Base-by-base conservation (phyloP, 129 eudicot genomes). In the Arctium lappa region DNA sequence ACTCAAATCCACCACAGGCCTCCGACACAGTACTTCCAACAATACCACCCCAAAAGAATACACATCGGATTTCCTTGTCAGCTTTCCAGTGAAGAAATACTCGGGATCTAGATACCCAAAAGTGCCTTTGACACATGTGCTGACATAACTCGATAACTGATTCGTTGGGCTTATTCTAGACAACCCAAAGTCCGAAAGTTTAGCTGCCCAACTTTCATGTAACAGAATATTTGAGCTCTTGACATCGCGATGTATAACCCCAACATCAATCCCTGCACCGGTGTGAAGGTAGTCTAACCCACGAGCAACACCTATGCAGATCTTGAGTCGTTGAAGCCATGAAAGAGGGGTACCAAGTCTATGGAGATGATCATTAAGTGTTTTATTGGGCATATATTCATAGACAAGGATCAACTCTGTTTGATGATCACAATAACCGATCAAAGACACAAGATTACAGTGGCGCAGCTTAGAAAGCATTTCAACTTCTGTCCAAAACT, bases 31-130 rank as follows among this genome's bases (percentile, higher is more conserved):
- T 69, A 84, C 87, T 73, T 84, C 83, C 3, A 84, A 27, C 56
- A 84, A 78, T 0, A 83, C 82, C 72, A 83, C 86, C 36, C 86
- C 86, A 77, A 83, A 77, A 69, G 86, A 72, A 27, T 83, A 83
- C 66, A 83, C 82, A 12, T 83, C 86, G 69, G 82, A 76, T 29
- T 83, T 83, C 29, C 86, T 62, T 33, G 83, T 84, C 33, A 84
- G 27, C 66, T 46, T 84, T 16, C 83, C 87, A 2, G 87, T 84
- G 8, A 48, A 2, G 8, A 22, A 78, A 33, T 84, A 84, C 44
- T 84, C 72, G 2, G 83, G 79, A 78, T 78, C 83, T 1, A 84
- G 2, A 36, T 78, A 78, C 70, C 83, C 87, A 50, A 72, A 78
- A 39, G 83, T 76, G 13, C 82, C 86, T 53, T 71, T 77, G 36